These are phyloP conservation scores for Cryptomeria japonica DNA, from an alignment of 75 land plant species.

Conservation along the genomic window DNA sequence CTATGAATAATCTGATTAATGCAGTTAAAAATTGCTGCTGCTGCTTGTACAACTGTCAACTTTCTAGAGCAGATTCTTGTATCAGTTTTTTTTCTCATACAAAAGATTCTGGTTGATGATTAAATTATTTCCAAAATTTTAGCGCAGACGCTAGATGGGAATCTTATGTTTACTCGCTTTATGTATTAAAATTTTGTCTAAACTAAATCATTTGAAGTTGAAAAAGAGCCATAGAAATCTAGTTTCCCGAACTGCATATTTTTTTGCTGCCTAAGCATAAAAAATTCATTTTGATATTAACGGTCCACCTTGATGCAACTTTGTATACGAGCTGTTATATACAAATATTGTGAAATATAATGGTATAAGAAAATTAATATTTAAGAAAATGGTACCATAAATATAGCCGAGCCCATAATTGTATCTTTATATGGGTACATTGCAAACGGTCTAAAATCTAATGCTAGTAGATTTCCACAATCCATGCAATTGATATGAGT, in stretches of 20 bases:
- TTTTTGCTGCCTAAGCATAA: neutral
- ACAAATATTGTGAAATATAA: neutral
- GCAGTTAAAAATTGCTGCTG: neutral
- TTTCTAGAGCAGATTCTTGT: neutral
- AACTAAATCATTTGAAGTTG: neutral
- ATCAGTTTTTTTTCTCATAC: neutral
- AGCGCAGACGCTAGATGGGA: neutral
- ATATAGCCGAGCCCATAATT: too few relatives aligned
- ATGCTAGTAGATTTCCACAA: too few relatives aligned
- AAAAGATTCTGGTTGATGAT: neutral
- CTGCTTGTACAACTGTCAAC: neutral
- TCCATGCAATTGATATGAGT: too few relatives aligned
- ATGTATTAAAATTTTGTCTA: neutral
- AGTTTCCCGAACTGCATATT: neutral
- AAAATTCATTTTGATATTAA: neutral
- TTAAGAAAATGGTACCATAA: neutral
- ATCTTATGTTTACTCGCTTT: neutral
- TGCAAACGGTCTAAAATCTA: too few relatives aligned
- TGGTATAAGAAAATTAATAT: neutral
- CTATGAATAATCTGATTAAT: neutral
- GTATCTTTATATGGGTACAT: too few relatives aligned
- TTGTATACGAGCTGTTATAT: neutral
- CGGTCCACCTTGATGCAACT: neutral
- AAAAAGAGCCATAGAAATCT: neutral
- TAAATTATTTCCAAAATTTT: neutral